Evolutionary conservation across 2,329 filamentous ascomycete species (phyloP).

Genomic region (Neopestalotiopsis clavispora): DNA sequence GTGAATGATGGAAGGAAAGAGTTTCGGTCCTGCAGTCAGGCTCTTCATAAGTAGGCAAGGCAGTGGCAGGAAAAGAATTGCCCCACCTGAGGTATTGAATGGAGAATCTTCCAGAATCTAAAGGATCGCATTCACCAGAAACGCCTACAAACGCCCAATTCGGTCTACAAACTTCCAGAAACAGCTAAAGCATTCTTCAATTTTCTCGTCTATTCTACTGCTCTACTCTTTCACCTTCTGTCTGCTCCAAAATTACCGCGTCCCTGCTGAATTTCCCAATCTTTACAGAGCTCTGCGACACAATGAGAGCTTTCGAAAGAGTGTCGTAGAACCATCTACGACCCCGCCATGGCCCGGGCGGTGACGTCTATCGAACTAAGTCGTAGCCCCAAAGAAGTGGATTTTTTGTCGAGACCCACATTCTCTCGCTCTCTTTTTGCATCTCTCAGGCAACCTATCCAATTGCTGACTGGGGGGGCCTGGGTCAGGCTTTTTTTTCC

Average conservation of each 20-base stretch:
- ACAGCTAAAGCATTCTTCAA: conserved; percentile 5
- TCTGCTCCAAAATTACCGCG: background rate
- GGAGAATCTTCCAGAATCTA: conserved; percentile 8
- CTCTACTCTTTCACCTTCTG: background rate
- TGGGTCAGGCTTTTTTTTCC: background rate
- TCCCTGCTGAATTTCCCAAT: background rate
- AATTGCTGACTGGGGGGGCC: background rate
- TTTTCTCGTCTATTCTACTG: background rate
- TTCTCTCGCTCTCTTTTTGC: background rate
- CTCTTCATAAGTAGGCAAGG: background rate
- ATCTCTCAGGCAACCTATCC: background rate
- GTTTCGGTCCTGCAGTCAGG: background rate
- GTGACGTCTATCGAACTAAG: conserved; percentile 1
- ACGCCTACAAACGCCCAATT: background rate
- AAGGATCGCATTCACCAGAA: background rate
- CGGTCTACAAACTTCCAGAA: conserved; percentile 9
- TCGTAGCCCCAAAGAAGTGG: background rate
- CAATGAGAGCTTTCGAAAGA: background rate
- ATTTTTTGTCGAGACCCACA: background rate
- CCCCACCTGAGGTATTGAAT: conserved; percentile 1
- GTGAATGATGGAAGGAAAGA: conserved; percentile 7
- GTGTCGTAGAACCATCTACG: background rate
- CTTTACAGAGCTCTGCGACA: background rate
- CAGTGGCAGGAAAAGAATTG: background rate
- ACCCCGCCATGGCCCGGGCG: background rate